Evolutionary conservation across 345 rosid species (phyloP).

Genomic region (Mangifera indica): DNA sequence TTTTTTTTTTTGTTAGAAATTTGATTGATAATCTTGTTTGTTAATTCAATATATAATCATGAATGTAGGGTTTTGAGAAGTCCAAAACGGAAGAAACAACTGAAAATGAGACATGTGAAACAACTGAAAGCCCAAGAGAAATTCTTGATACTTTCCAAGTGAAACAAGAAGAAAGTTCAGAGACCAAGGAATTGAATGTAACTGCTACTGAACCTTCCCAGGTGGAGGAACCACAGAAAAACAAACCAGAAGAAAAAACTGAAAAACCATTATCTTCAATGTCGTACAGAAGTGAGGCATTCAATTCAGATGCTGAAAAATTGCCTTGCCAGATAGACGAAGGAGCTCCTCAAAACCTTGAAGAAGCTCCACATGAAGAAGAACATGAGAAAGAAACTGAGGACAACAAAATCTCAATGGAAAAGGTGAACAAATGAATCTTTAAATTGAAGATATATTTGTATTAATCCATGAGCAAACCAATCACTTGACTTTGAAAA

Average conservation of each 20-base stretch:
- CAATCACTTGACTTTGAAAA: background rate
- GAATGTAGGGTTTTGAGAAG: slow-evolving; percentile 19
- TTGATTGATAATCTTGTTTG: slow-evolving; percentile 4
- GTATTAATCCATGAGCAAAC: no score
- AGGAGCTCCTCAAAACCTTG: slow-evolving; percentile 6
- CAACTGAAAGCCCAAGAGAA: slow-evolving; percentile 11
- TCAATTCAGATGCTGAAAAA: background rate
- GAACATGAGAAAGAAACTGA: background rate
- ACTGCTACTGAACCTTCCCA: slow-evolving; percentile 10
- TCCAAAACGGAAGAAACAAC: background rate
- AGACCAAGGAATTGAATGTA: slow-evolving; percentile 1
- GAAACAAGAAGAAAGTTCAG: slow-evolving; percentile 14
- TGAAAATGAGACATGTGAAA: slow-evolving; percentile 9
- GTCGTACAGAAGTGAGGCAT: slow-evolving; percentile 10
- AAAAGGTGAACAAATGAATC: slow-evolving; percentile 22
- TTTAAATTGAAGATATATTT: background rate
- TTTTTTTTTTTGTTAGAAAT: background rate
- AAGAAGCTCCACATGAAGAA: slow-evolving; percentile 7
- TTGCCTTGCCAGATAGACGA: background rate
- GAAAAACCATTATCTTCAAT: slow-evolving; percentile 5
- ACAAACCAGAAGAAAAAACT: slow-evolving; percentile 8
- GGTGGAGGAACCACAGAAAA: slow-evolving; percentile 9
- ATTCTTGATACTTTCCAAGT: background rate
- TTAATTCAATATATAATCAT: background rate
- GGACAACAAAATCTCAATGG: background rate